A percentile compares a stretch with the other conserved stretches of the same genome.
phyloP scores from a whole-genome alignment of 2,329 filamentous ascomycete species.

The Cordyceps fumosorosea region DNA sequence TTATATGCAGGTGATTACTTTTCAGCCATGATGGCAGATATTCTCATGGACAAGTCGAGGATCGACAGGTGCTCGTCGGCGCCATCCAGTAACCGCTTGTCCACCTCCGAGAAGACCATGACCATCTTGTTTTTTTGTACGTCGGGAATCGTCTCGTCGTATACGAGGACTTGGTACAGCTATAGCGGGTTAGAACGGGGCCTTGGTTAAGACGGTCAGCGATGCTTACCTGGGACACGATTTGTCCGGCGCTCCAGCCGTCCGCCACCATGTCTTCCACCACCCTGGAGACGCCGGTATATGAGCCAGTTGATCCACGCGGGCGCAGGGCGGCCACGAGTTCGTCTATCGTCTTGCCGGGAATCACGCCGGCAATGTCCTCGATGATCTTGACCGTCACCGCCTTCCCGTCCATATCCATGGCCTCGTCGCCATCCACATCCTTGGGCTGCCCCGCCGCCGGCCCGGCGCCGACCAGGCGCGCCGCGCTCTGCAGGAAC shows the following conservation, averaged over 20 bases:
- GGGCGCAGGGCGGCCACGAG: slow-evolving; percentile 74
- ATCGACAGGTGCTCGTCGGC: slow-evolving; percentile 92
- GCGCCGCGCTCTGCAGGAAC: slow-evolving; percentile 87
- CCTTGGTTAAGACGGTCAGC: not conserved
- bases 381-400: slow-evolving; percentile 78
- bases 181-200: slow-evolving; percentile 26
- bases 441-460: slow-evolving; percentile 38
- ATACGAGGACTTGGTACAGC: slow-evolving; percentile 77
- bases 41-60: slow-evolving; percentile 74
- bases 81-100: slow-evolving; percentile 90
- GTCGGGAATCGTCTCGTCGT: slow-evolving; percentile 77
- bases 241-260: slow-evolving; percentile 91
- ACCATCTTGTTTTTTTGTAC: slow-evolving; percentile 87
- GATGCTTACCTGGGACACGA: slow-evolving; percentile 64
- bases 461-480: slow-evolving; percentile 65
- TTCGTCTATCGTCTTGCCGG: slow-evolving; percentile 61
- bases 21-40: slow-evolving; percentile 63
- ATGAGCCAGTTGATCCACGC: slow-evolving; percentile 55
- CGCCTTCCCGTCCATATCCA: slow-evolving; percentile 51
- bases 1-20: slow-evolving; percentile 20
- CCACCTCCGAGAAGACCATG: slow-evolving; percentile 82
- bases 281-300: slow-evolving; percentile 67
- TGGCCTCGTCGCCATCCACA: slow-evolving; percentile 50
- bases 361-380: slow-evolving; percentile 94
- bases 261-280: slow-evolving; percentile 91